Evolutionary conservation across 2,329 filamentous ascomycete genomes (phyloP), one percentile per base, ranked within the genome.

Genomic region (Metarhizium anisopliae): DNA sequence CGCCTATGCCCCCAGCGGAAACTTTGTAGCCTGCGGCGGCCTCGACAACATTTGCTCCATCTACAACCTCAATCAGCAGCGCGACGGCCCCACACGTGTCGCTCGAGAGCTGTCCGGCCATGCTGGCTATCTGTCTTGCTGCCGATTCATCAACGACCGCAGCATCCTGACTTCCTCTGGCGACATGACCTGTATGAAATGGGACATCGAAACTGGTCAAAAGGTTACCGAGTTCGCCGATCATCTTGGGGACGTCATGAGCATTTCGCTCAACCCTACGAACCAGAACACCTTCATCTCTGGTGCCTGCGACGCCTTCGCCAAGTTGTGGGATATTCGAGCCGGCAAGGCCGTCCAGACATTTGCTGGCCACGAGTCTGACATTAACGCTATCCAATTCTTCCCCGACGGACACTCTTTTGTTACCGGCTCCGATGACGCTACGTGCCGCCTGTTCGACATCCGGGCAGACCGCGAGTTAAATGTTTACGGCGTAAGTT

Each of bases 141-240:
- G 94, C 72, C 88, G 94, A 61, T 99, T 99, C 74, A 95, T 97
- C 78, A 97, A 96, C 72, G 94, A 99, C 77, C 87, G 94, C 68
- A 91, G 90, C 69, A 97, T 99, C 67, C 84, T 99, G 61, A 99
- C 94, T 58, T 97, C 94, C 0, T 99, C 94, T 2, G 94, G 94
- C 61, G 94, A 99, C 71, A 99, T 99, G 94, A 99, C 94, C 53
- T 99, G 94, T 73, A 96, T 97, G 87, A 89, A 97, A 69, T 99
- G 94, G 94, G 94, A 99, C 77, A 93, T 99, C 61, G 94, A 99
- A 76, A 95, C 93, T 0, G 94, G 94, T 56, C 90, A 92, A 62
- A 96, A 96, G 77, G 89, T 96, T 47, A 95, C 92, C 68, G 94
- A 99, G 72, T 99, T 97, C 64, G 94, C 94, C 68, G 94, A 99